Evolutionary conservation across 1,284 basidiomycete species (phyloP).

Genomic region (Apiotrichum mycotoxinovorans): DNA sequence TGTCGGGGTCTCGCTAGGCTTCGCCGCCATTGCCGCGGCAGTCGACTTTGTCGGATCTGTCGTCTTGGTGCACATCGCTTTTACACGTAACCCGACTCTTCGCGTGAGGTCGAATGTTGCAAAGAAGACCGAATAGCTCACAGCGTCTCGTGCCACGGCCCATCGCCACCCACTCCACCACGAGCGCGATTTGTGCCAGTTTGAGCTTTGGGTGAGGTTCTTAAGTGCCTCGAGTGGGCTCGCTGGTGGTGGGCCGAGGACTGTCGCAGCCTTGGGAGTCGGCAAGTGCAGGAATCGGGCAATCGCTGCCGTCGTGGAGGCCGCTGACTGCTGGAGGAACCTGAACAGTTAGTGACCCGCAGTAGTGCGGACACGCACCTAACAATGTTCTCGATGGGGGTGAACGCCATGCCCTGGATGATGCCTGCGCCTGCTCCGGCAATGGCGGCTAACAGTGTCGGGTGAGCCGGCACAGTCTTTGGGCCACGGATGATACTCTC

Average conservation of each 20-base stretch:
- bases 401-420: conserved; percentile 46
- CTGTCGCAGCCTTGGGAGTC: conserved; percentile 13
- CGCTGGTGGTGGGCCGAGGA: conserved; percentile 18
- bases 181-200: conserved; percentile 34
- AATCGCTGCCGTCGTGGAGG: conserved; percentile 23
- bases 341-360: conserved; percentile 4
- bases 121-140: conserved; percentile 48
- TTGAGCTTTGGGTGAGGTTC: conserved; percentile 34
- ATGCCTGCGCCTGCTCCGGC: conserved; percentile 46
- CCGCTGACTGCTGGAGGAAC: conserved; percentile 33
- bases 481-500: conserved; percentile 42
- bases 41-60: not conserved
- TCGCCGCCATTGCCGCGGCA: conserved; percentile 5
- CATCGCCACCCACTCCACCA: conserved; percentile 49
- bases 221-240: conserved; percentile 35
- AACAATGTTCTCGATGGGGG: conserved; percentile 49
- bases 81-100: conserved; percentile 42
- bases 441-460: conserved; percentile 43
- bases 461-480: conserved; percentile 40
- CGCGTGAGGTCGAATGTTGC: conserved; percentile 48
- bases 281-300: conserved; percentile 27
- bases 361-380: conserved; percentile 22
- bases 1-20: conserved; percentile 29
- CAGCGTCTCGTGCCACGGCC: conserved; percentile 40
- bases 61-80: conserved; percentile 29